Evolutionary conservation across 345 rosid genomes (phyloP).

Genomic region (Garcia nutans): DNA sequence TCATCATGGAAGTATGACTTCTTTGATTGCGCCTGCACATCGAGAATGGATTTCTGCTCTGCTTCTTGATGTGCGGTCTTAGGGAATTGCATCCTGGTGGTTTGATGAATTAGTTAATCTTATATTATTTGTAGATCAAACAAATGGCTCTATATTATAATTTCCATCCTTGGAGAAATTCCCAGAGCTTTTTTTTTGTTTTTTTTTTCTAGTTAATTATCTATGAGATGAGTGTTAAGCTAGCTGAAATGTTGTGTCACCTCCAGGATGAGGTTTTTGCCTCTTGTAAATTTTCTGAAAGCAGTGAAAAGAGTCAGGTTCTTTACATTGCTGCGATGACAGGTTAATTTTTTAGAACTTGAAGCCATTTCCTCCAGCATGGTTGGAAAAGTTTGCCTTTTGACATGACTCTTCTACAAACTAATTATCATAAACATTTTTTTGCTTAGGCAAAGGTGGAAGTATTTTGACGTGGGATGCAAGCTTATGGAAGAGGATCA

Average conservation of each 20-base stretch:
- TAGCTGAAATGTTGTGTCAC: constrained; percentile 21
- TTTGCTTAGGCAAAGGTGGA: constrained; percentile 54
- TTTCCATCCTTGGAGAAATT: background rate
- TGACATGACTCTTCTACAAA: background rate
- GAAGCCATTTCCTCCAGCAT: background rate
- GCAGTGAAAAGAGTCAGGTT: constrained; percentile 43
- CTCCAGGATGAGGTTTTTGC: constrained; percentile 79
- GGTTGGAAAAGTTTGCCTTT: background rate
- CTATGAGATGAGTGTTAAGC: constrained; percentile 11
- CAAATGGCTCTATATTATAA: background rate
- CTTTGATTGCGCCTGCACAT: background rate
- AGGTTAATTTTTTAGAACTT: constrained; percentile 38
- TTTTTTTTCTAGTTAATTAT: constrained; percentile 1
- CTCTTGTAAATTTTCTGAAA: constrained; percentile 70
- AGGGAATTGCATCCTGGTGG: background rate
- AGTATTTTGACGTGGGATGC: constrained; percentile 75
- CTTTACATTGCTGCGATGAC: constrained; percentile 74
- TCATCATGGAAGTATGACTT: background rate
- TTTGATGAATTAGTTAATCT: background rate
- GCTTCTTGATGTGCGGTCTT: background rate
- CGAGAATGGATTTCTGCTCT: background rate
- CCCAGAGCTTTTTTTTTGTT: background rate
- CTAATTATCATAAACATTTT: constrained; percentile 6
- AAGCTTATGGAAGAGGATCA: constrained; percentile 56
- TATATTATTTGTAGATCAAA: background rate